These are phyloP conservation scores for Pseudogymnoascus sp. DNA, from an alignment of 2,329 filamentous ascomycete genomes.

Conservation along the genomic window DNA sequence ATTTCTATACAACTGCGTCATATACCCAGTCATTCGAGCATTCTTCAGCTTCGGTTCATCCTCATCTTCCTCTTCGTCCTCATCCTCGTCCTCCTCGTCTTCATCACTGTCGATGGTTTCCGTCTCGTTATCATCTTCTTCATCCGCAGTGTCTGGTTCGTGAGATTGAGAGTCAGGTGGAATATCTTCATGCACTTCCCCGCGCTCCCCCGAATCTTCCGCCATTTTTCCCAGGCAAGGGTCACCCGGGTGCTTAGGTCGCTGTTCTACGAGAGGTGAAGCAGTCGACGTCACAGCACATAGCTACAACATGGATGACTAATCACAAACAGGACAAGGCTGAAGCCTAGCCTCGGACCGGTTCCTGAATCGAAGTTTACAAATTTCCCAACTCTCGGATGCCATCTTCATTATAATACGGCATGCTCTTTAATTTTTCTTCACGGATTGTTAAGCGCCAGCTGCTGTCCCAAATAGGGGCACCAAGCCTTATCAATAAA, in stretches of 20 bases:
- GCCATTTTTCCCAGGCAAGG: conserved; percentile 19
- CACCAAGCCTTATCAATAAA: background rate
- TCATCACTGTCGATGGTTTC: conserved; percentile 39
- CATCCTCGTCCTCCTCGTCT: conserved; percentile 50
- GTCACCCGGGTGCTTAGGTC: background rate
- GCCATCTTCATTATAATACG: background rate
- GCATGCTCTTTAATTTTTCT: background rate
- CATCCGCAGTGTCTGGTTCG: conserved; percentile 14
- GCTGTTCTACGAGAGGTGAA: background rate
- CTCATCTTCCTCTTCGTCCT: conserved; percentile 75
- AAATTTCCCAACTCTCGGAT: background rate
- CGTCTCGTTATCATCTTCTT: conserved; percentile 25
- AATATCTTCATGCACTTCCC: conserved; percentile 18
- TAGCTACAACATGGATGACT: background rate
- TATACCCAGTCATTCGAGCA: conserved; percentile 70
- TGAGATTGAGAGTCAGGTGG: conserved; percentile 16
- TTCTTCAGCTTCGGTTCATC: conserved; percentile 95
- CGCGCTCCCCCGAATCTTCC: conserved; percentile 22
- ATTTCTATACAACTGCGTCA: conserved; percentile 80
- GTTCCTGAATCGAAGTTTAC: background rate
- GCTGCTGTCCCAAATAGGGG: background rate
- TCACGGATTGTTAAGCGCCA: background rate
- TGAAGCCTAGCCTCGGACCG: background rate
- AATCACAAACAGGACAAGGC: background rate
- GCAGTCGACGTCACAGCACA: conserved; percentile 4